These are phyloP conservation scores for Mitragyna speciosa DNA, from an alignment of 257 asterid genomes.

Conservation along the genomic window DNA sequence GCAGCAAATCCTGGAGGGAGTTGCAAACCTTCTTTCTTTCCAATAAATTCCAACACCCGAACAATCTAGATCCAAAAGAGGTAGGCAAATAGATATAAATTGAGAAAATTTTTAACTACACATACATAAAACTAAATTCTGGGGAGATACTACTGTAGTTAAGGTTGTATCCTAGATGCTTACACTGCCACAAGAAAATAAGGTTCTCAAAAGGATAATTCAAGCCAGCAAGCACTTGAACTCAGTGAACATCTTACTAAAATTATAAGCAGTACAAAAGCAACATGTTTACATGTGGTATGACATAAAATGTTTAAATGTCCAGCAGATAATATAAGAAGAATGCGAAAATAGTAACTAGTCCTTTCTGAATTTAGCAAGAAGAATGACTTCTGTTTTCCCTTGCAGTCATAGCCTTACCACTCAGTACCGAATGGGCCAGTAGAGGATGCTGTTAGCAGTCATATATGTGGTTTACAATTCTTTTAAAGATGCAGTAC, in stretches of 20 bases:
- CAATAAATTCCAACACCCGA: slow-evolving; percentile 78
- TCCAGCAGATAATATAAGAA: background rate
- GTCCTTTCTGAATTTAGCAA: background rate
- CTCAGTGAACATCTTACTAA: background rate
- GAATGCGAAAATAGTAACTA: background rate
- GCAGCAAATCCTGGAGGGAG: slow-evolving; percentile 76
- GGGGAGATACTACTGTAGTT: no score
- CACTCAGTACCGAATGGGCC: no score
- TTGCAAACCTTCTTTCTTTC: slow-evolving; percentile 86
- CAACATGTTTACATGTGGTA: background rate
- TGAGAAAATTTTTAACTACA: background rate
- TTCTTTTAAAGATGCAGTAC: background rate
- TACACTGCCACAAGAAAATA: background rate
- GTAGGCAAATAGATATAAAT: background rate
- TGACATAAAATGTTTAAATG: background rate
- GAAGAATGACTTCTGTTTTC: no score
- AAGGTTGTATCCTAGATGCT: background rate
- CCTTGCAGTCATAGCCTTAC: no score
- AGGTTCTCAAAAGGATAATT: background rate
- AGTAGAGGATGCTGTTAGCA: no score
- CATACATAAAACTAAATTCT: background rate
- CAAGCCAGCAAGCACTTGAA: background rate
- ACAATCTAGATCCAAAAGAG: slow-evolving; percentile 47
- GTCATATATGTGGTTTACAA: background rate
- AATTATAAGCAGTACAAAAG: background rate